Evolutionary conservation across 495 filamentous ascomycete genomes (phyloP).

Genomic region (Talaromyces borbonicus): DNA sequence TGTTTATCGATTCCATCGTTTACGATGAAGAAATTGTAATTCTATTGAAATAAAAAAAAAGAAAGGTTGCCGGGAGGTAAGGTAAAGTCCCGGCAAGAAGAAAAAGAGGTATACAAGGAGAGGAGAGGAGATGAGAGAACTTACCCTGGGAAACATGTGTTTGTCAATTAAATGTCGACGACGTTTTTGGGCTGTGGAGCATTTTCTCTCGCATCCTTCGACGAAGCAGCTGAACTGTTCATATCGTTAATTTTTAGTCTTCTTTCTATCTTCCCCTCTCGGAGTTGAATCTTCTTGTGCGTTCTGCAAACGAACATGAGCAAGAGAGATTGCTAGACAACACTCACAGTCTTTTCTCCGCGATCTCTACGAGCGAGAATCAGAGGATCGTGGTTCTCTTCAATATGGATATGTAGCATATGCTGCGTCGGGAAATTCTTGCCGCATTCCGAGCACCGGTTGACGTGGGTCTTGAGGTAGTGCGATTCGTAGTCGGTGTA

Average conservation of each 20-base stretch:
- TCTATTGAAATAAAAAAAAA: constrained; percentile 24
- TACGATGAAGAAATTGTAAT: constrained; percentile 84
- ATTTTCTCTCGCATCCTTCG: constrained; percentile 77
- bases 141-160: constrained; percentile 77
- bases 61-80: too few relatives aligned
- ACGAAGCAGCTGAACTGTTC: constrained; percentile 81
- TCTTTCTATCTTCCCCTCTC: too few relatives aligned
- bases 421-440: constrained; percentile 67
- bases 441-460: constrained; percentile 73
- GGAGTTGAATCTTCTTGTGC: too few relatives aligned
- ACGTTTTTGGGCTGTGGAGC: constrained; percentile 73
- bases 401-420: constrained; percentile 75
- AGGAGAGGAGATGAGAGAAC: background rate
- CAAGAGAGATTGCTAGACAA: background rate
- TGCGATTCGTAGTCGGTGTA: constrained; percentile 84
- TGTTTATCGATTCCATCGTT: constrained; percentile 81
- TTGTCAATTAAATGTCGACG: constrained; percentile 85
- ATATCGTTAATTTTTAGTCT: background rate
- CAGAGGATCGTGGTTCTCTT: constrained; percentile 84
- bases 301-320: too few relatives aligned
- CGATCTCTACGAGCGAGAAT: constrained; percentile 56
- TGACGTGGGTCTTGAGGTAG: constrained; percentile 69
- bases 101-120: background rate
- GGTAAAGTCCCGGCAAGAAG: too few relatives aligned
- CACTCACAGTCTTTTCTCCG: constrained; percentile 80